Evolutionary conservation across 371 early-diverging fungal genomes (phyloP).

Genomic region (Mucor racemosus): DNA sequence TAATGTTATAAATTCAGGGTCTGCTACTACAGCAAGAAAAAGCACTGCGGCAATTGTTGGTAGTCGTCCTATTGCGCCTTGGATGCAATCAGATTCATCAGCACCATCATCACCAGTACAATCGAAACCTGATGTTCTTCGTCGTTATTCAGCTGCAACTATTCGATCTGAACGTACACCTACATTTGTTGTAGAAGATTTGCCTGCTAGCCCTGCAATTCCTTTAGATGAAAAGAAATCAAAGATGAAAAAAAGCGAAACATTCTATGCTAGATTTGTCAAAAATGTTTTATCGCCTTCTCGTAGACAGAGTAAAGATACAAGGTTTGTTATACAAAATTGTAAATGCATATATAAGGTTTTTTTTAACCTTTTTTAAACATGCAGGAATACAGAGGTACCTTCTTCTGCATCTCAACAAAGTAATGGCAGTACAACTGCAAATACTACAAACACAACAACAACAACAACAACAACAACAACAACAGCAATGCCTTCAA

Average conservation of each 20-base stretch:
- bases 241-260: constrained; percentile 48
- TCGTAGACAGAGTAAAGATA: constrained; percentile 32
- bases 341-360: neutral
- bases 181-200: constrained; percentile 12
- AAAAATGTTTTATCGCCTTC: constrained; percentile 33
- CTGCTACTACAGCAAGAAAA: constrained; percentile 14
- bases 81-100: constrained; percentile 25
- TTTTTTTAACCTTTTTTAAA: neutral
- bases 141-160: constrained; percentile 33
- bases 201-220: constrained; percentile 24
- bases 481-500: no score
- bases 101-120: neutral
- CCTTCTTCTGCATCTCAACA: constrained; percentile 10
- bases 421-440: neutral
- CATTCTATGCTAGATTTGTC: constrained; percentile 46
- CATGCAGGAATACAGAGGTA: constrained; percentile 16
- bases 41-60: neutral
- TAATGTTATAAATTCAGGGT: neutral
- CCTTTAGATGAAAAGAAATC: constrained; percentile 14
- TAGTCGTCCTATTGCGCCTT: constrained; percentile 28
- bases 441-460: neutral
- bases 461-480: no score
- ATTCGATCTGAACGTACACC: constrained; percentile 23
- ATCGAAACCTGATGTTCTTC: constrained; percentile 9
- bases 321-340: constrained; percentile 5